Evolutionary conservation across 2,329 filamentous ascomycete species (phyloP).

Genomic region (Fusarium tricinctum): DNA sequence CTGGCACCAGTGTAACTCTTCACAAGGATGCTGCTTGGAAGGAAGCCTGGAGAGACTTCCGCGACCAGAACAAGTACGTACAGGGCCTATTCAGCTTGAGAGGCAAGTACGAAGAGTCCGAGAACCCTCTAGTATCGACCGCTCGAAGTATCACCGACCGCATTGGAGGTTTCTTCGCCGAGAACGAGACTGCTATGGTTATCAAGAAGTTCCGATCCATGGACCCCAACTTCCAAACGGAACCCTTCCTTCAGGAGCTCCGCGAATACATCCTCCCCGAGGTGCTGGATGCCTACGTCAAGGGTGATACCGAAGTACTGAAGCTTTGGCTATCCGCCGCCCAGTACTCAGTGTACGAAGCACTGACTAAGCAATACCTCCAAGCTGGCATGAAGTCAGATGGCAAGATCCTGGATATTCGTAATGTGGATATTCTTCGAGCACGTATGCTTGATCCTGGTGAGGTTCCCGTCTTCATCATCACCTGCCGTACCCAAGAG

Average conservation of each 20-base stretch:
- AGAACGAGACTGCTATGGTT: slow-evolving; percentile 97
- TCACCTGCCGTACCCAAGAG: slow-evolving; percentile 96
- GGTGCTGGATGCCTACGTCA: slow-evolving; percentile 97
- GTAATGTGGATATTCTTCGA: slow-evolving; percentile 89
- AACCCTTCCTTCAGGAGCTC: slow-evolving; percentile 94
- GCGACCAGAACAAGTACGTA: slow-evolving; percentile 88
- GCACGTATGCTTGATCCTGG: slow-evolving; percentile 86
- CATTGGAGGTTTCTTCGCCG: slow-evolving; percentile 95
- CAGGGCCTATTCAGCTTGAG: slow-evolving; percentile 91
- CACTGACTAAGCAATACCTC: slow-evolving; percentile 96
- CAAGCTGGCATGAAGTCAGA: slow-evolving; percentile 94
- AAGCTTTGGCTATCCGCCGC: slow-evolving; percentile 97
- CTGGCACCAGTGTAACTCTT: slow-evolving; percentile 92
- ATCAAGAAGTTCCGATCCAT: slow-evolving; percentile 98
- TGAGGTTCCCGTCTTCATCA: slow-evolving; percentile 94
- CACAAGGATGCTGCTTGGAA: slow-evolving; percentile 99
- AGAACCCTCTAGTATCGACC: slow-evolving; percentile 94
- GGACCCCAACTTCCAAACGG: slow-evolving; percentile 94
- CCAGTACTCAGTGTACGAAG: slow-evolving; percentile 96
- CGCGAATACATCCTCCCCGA: slow-evolving; percentile 98
- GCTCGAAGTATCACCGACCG: slow-evolving; percentile 94
- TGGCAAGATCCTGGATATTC: slow-evolving; percentile 93
- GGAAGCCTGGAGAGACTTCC: slow-evolving; percentile 97
- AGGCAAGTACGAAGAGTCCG: slow-evolving; percentile 92
- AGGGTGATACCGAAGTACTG: slow-evolving; percentile 90